Evolutionary conservation across 768 basidiomycete genomes (phyloP), one percentile per base, ranked within the genome.

Genomic region (Boletus fagicola): DNA sequence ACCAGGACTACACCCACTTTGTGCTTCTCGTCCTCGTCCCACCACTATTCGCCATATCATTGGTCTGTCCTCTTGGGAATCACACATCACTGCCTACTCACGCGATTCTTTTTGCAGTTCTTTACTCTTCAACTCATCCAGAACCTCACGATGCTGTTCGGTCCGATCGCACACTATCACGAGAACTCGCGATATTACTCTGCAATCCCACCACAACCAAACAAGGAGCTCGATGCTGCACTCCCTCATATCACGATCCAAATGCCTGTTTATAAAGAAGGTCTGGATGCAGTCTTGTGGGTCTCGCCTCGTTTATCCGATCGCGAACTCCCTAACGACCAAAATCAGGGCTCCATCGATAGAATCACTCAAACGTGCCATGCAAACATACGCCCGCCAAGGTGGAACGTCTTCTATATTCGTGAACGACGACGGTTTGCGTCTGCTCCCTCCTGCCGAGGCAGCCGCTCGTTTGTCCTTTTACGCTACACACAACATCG

Each of bases 361-460:
- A 55, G 76, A 80, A 35, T 83, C 81, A 3, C 65, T 85, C 52
- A 85, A 85, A 64, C 77, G 75, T 68, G 82, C 83, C 8, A 83
- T 85, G 75, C 80, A 81, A 62, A 84, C 83, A 13, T 84, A 85
- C 61, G 85, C 85, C 31, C 77, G 83, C 5, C 84, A 86, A 62
- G 85, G 84, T n/a, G 85, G 85, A 2, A 78, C 79, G 0, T 80
- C 79, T 51, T 76, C 76, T 18, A 83, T 85, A 60, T 75, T 86
- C 58, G 73, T 86, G 49, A 85, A 83, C 57, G 85, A 86, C 54
- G 85, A 86, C 61, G 85, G 85, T 59, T 68, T 86, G 60, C 81
- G 83, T 48, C 70, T 81, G 30, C 68, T 84, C 42, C 72, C 76
- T 20, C 72, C 74, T 15, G 72, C 72, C 7, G 82, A 83, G 1